A percentile compares a stretch with the other conserved stretches of the same genome.
phyloP scores from a whole-genome alignment of 495 filamentous ascomycete genomes.

The Cercophora scortea region DNA sequence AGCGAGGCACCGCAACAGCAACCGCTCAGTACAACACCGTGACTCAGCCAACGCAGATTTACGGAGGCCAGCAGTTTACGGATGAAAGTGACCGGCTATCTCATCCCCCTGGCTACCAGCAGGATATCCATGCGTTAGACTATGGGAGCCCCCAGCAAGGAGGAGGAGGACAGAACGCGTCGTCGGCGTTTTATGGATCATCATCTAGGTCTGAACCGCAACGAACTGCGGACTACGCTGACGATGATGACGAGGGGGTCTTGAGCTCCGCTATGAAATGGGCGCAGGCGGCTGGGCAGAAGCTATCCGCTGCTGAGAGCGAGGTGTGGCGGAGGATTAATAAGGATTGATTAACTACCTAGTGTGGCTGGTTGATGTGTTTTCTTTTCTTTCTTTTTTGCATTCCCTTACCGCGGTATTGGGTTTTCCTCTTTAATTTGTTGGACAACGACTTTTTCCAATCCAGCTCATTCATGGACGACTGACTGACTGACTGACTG shows the following conservation, averaged over 20 bases:
- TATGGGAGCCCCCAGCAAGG: slow-evolving; percentile 17
- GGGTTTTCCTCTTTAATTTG: too few relatives aligned
- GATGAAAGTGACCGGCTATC: not conserved
- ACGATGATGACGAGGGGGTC: slow-evolving; percentile 38
- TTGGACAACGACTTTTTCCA: too few relatives aligned
- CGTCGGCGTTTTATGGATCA: not conserved
- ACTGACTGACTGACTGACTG: too few relatives aligned
- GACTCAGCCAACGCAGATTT: not conserved
- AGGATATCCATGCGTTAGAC: slow-evolving; percentile 42
- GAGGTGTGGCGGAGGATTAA: slow-evolving; percentile 68
- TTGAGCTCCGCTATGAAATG: slow-evolving; percentile 52
- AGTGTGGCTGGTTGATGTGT: not conserved
- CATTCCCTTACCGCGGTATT: too few relatives aligned
- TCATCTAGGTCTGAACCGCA: not conserved
- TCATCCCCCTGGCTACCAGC: slow-evolving; percentile 37
- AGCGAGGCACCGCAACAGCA: slow-evolving; percentile 28
- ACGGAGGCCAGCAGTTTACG: not conserved
- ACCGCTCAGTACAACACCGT: not conserved
- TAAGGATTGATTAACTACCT: slow-evolving; percentile 25
- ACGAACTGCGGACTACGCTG: slow-evolving; percentile 1
- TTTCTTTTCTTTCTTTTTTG: not conserved
- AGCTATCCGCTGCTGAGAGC: slow-evolving; percentile 54
- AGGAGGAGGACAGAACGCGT: not conserved
- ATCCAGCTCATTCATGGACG: too few relatives aligned
- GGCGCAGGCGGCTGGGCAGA: slow-evolving; percentile 52